Conservation (phyloP, 805 yeast species). For the Saccharomycopsis oosterbeekiorum region DNA sequence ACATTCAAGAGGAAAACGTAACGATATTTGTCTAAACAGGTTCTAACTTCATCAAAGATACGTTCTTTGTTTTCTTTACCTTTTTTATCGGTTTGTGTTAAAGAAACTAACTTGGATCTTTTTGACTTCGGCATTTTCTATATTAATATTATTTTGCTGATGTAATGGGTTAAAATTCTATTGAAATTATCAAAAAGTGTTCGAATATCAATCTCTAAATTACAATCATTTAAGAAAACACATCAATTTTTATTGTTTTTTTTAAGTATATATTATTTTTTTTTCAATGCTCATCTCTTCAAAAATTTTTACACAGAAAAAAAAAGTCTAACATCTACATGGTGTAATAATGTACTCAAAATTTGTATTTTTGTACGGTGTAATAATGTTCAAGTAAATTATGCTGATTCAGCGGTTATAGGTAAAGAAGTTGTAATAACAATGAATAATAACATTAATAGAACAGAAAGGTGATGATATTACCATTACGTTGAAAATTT, state of each 20-base stretch:
- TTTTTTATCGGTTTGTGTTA: conserved; percentile 93
- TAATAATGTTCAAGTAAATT: too few species aligned
- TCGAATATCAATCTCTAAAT: background rate
- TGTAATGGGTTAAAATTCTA: too few species aligned
- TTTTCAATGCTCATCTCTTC: background rate
- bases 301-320: background rate
- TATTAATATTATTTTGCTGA: background rate
- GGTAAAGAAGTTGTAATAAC: too few species aligned
- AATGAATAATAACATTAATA: too few species aligned
- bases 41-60: conserved; percentile 84
- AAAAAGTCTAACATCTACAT: background rate
- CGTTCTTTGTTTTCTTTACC: conserved; percentile 88
- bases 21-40: conserved; percentile 63
- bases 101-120: conserved; percentile 90
- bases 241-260: background rate
- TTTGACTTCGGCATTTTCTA: conserved; percentile 86
- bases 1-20: conserved; percentile 80
- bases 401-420: too few species aligned
- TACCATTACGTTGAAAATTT: too few species aligned
- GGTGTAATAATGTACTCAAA: background rate
- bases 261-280: background rate
- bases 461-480: too few species aligned
- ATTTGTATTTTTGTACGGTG: too few species aligned
- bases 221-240: background rate
- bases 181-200: background rate